These are phyloP conservation scores for Selaginella moellendorffii DNA, from an alignment of 75 land plant species.

Conservation along the genomic window DNA sequence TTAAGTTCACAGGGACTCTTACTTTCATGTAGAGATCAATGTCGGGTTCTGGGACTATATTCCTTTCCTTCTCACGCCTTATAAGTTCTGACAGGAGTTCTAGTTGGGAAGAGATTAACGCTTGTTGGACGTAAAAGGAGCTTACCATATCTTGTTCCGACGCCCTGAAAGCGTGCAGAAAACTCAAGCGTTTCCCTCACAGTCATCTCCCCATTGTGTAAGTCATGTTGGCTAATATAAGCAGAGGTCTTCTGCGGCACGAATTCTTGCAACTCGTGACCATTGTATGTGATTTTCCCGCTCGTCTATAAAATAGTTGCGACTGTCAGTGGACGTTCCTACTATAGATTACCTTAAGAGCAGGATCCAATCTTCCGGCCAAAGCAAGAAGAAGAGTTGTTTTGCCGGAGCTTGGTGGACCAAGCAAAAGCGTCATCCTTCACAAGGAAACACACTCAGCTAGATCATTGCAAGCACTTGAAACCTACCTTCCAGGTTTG, in stretches of 20 bases:
- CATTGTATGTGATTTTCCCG: background rate
- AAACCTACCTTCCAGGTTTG: background rate
- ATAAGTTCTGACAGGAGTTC: background rate
- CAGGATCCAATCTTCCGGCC: background rate
- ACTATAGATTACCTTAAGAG: background rate
- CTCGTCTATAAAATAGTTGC: background rate
- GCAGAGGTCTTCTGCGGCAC: background rate
- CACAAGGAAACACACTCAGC: too few species aligned
- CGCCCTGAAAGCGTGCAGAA: background rate
- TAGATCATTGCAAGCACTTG: too few species aligned
- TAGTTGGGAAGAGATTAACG: background rate
- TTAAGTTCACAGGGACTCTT: background rate
- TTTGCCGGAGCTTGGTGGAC: background rate
- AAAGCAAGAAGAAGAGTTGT: background rate
- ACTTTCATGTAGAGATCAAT: conserved; percentile 8
- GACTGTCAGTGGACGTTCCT: too few species aligned
- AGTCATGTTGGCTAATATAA: background rate
- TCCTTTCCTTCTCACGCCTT: background rate
- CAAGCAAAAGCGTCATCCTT: background rate
- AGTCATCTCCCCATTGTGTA: background rate
- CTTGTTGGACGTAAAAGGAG: background rate
- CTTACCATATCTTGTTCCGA: background rate
- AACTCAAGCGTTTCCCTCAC: background rate
- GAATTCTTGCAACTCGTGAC: background rate
- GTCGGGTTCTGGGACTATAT: background rate